These are phyloP conservation scores for Isoetes taiwanensis DNA, from an alignment of 75 land plant genomes.

Conservation along the genomic window DNA sequence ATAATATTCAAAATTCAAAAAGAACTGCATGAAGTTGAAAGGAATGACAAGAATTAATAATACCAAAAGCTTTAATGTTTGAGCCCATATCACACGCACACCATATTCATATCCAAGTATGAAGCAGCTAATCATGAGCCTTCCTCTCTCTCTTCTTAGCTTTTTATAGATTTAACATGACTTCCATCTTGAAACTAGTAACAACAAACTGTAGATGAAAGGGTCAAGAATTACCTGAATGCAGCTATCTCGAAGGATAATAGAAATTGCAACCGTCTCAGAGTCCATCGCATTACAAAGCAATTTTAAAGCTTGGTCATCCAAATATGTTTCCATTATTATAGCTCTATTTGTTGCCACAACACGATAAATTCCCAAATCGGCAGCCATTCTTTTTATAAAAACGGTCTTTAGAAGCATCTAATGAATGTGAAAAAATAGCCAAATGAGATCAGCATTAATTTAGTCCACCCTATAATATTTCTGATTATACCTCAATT, in stretches of 20 bases:
- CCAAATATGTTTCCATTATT: slow-evolving; percentile 58
- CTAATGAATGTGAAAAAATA: slow-evolving; percentile 20
- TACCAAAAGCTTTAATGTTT: slow-evolving; percentile 24
- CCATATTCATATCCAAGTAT: slow-evolving; percentile 22
- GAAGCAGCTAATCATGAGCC: background rate
- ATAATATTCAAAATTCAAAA: slow-evolving; percentile 44
- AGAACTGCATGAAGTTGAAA: slow-evolving; percentile 8
- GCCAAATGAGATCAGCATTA: background rate
- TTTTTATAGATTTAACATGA: background rate
- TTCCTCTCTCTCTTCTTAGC: background rate
- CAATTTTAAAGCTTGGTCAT: slow-evolving; percentile 48
- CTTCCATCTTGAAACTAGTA: background rate
- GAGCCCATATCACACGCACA: slow-evolving; percentile 15
- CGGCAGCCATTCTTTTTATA: slow-evolving; percentile 83
- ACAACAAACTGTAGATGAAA: background rate
- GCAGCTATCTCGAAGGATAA: slow-evolving; percentile 32
- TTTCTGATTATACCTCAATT: slow-evolving; percentile 45
- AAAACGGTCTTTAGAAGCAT: slow-evolving; percentile 71
- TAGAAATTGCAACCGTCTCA: slow-evolving; percentile 40
- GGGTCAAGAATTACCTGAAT: slow-evolving; percentile 43
- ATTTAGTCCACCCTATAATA: background rate
- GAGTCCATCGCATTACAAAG: slow-evolving; percentile 61
- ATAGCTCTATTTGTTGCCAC: slow-evolving; percentile 45
- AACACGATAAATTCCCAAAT: slow-evolving; percentile 69
- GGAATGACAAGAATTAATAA: slow-evolving; percentile 35